Evolutionary conservation across 2,329 filamentous ascomycete genomes (phyloP).

Genomic region (Bipolaris cookei): DNA sequence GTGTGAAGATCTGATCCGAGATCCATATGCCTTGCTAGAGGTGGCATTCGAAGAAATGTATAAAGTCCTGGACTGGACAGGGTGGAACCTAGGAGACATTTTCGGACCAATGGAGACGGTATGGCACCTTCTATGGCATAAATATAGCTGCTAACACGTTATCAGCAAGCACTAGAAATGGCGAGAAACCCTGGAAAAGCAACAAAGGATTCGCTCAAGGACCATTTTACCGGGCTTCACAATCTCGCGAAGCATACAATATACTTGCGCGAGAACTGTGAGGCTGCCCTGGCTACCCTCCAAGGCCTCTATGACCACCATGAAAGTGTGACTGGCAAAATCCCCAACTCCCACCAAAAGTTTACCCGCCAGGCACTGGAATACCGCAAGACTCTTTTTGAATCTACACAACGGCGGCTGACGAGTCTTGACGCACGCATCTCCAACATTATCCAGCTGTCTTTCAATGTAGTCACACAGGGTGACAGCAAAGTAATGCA

Average conservation of each 20-base stretch:
- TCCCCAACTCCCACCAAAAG: slow-evolving; percentile 12
- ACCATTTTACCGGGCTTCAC: slow-evolving; percentile 41
- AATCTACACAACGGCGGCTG: slow-evolving; percentile 45
- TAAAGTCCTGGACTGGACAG: slow-evolving; percentile 36
- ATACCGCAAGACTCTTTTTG: slow-evolving; percentile 43
- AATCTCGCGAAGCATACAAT: slow-evolving; percentile 50
- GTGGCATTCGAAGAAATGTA: slow-evolving; percentile 44
- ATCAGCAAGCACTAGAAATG: slow-evolving; percentile 31
- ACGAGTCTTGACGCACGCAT: slow-evolving; percentile 47
- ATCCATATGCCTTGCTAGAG: slow-evolving; percentile 44
- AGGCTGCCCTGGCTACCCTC: slow-evolving; percentile 38
- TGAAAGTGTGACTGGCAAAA: slow-evolving; percentile 4
- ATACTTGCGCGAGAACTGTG: slow-evolving; percentile 47
- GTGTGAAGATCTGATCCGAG: slow-evolving; percentile 31
- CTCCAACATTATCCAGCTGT: slow-evolving; percentile 49
- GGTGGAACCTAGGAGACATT: slow-evolving; percentile 38
- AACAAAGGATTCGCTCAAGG: slow-evolving; percentile 24
- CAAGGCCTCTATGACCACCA: slow-evolving; percentile 34
- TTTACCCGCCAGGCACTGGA: slow-evolving; percentile 30
- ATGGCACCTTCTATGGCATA: not conserved
- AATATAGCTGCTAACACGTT: slow-evolving; percentile 6
- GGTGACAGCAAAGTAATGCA: slow-evolving; percentile 47
- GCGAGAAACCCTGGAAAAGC: slow-evolving; percentile 26
- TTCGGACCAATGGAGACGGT: slow-evolving; percentile 45
- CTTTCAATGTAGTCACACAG: slow-evolving; percentile 52